Base-by-base conservation (phyloP, 2,329 filamentous ascomycete species). In the Ophiostoma tasmaniense region DNA sequence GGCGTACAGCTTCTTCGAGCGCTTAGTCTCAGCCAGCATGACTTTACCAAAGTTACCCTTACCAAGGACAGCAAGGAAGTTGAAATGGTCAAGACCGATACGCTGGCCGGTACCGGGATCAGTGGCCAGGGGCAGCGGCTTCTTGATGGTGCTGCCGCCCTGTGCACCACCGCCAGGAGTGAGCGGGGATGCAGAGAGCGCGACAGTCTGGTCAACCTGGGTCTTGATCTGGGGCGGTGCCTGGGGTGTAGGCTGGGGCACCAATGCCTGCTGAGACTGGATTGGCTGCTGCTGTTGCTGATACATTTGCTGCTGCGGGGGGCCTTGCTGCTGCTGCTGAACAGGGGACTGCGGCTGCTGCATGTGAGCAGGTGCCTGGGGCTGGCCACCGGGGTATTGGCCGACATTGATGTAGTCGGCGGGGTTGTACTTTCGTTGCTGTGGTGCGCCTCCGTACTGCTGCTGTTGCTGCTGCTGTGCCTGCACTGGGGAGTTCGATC, bases 1-100 rank as follows among this genome's bases (percentile, higher is more conserved):
- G 69, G 95, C 95, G 78, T 98, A 99, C 8, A 99, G 84, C 78
- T 94, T 91, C 79, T 93, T 92, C 11, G 91, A 89, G 68, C 88
- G 89, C 83, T 99, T 99, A 1, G 95, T 97, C 81, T 99, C 96
- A 1, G 95, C 95, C 78, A 99, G 83, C 95, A 99, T 99, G 80
- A 99, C 95, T 81, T 99, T 99, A 79, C 95, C 95, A 77, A 99
- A 99, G 81, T 99, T 99, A 81, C 95, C 95, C 81, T 99, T 99
- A 77, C 95, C 95, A 73, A 99, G 87, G 68, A 99, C 95, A 73
- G 96, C 94, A 73, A 99, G 85, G 85, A 99, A 99, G 78, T 99
- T 99, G 85, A 99, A 99, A 80, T 99, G 93, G 77, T 99, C 96
- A 64, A 99, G 83, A 22, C 95, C 95, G 76, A 99, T 98, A 67